A percentile compares a stretch with the other conserved stretches of the same genome.
Evolutionary conservation across 805 yeast species (phyloP).

Genomic region (Starmerella apis): DNA sequence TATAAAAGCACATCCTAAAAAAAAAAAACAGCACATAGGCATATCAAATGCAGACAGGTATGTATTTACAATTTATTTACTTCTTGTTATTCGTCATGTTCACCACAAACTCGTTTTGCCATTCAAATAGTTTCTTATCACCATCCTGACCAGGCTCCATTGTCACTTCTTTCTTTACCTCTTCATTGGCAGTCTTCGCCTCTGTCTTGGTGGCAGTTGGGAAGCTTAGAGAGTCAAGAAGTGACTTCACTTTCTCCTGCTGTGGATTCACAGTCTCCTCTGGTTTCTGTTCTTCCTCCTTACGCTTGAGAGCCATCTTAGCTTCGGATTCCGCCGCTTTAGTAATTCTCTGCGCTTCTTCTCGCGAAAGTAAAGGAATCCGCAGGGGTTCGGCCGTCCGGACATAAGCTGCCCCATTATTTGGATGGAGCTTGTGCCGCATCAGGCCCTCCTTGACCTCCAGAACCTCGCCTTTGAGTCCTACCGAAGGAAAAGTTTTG

Average conservation of each 20-base stretch:
- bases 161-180: not conserved
- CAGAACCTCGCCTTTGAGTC: constrained; percentile 53
- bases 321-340: constrained; percentile 9
- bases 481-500: constrained; percentile 36
- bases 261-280: not conserved
- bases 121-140: constrained; percentile 18
- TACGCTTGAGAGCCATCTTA: constrained; percentile 1
- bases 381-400: constrained; percentile 29
- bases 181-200: not conserved
- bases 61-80: constrained; percentile 3
- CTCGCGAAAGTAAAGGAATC: constrained; percentile 23
- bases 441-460: constrained; percentile 68
- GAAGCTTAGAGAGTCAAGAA: constrained; percentile 23
- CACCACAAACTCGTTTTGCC: constrained; percentile 25
- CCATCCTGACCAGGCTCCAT: not conserved
- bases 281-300: constrained; percentile 2
- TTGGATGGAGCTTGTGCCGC: constrained; percentile 65
- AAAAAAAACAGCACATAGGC: not conserved
- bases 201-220: constrained; percentile 9
- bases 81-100: constrained; percentile 17
- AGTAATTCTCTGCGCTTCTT: constrained; percentile 12
- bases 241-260: constrained; percentile 13
- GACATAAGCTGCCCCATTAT: constrained; percentile 67
- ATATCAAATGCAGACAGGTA: not conserved
- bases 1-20: no score